These are phyloP conservation scores for Pleurotus tuber-regium DNA, from an alignment of 768 basidiomycete genomes.

Conservation along the genomic window DNA sequence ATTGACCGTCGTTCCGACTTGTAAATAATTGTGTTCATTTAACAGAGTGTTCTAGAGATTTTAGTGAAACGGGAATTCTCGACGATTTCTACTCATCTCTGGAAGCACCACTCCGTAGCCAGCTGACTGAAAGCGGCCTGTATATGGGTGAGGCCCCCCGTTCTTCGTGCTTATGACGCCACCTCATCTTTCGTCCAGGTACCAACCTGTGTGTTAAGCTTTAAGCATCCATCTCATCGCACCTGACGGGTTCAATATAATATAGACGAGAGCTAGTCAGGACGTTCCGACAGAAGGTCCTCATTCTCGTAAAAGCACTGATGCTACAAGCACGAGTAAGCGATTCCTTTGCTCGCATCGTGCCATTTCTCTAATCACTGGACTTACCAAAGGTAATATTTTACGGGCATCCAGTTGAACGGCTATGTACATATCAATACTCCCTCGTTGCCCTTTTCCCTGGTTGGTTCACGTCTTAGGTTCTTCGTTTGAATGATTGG, in stretches of 20 bases:
- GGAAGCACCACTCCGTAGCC: constrained; percentile 69
- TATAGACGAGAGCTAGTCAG: constrained; percentile 87
- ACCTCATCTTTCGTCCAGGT: constrained; percentile 35
- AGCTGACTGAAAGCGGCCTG: constrained; percentile 88
- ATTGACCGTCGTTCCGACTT: background rate
- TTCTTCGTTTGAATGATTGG: background rate
- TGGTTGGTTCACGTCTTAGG: constrained; percentile 40
- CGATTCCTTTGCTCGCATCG: background rate
- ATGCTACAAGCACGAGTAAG: constrained; percentile 89
- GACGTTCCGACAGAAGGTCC: constrained; percentile 87
- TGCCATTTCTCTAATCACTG: constrained; percentile 10
- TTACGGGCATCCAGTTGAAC: constrained; percentile 94
- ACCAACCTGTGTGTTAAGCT: constrained; percentile 59
- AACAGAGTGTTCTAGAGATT: constrained; percentile 56
- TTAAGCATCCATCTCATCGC: no score
- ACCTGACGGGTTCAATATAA: constrained; percentile 7
- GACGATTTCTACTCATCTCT: constrained; percentile 82
- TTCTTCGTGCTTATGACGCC: background rate
- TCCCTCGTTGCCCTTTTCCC: constrained; percentile 93
- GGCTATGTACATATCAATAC: constrained; percentile 96
- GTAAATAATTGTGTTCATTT: constrained; percentile 3
- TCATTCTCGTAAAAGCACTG: constrained; percentile 91
- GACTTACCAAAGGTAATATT: constrained; percentile 99
- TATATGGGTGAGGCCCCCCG: constrained; percentile 77
- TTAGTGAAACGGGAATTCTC: constrained; percentile 83